Percentiles rank a stretch among this genome's conserved stretches.
Conservation (phyloP, 768 basidiomycete species). For the Lentinula edodes region DNA sequence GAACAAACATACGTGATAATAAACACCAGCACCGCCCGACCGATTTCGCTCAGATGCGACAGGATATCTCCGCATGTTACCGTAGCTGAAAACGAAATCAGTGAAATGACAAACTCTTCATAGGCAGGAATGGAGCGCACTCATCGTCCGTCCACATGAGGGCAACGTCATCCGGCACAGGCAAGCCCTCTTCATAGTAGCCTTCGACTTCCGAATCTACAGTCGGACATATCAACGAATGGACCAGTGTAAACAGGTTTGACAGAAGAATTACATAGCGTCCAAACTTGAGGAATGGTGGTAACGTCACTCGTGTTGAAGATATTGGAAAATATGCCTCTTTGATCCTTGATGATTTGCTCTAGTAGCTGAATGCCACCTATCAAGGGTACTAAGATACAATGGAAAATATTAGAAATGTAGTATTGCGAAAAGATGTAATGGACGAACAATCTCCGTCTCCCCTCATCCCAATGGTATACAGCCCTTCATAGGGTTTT, state of each 20-base stretch:
- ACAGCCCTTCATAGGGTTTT: constrained; percentile 54
- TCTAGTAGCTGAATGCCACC: constrained; percentile 44
- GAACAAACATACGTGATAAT: constrained; percentile 50
- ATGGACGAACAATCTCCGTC: constrained; percentile 31
- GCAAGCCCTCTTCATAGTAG: constrained; percentile 59
- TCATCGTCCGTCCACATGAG: constrained; percentile 73
- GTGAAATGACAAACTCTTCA: not conserved
- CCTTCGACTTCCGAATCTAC: constrained; percentile 58
- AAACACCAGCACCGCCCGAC: constrained; percentile 65
- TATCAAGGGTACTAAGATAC: constrained; percentile 41
- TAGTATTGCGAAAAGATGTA: not conserved
- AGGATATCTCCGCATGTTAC: constrained; percentile 63
- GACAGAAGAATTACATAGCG: constrained; percentile 39
- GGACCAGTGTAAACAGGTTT: not conserved
- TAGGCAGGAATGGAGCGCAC: constrained; percentile 19
- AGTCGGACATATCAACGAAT: not conserved
- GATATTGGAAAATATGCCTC: constrained; percentile 48
- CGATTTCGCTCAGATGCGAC: constrained; percentile 47
- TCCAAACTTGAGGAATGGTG: constrained; percentile 62
- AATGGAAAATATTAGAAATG: not conserved
- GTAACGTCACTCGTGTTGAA: constrained; percentile 42
- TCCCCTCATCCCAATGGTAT: constrained; percentile 69
- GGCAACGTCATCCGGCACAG: constrained; percentile 59
- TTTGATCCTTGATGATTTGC: constrained; percentile 55
- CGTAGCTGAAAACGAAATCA: constrained; percentile 38